A percentile compares a stretch with the other conserved stretches of the same genome.
phyloP scores from a whole-genome alignment of 176 grass and related monocot species.

The Oryza rufipogon region DNA sequence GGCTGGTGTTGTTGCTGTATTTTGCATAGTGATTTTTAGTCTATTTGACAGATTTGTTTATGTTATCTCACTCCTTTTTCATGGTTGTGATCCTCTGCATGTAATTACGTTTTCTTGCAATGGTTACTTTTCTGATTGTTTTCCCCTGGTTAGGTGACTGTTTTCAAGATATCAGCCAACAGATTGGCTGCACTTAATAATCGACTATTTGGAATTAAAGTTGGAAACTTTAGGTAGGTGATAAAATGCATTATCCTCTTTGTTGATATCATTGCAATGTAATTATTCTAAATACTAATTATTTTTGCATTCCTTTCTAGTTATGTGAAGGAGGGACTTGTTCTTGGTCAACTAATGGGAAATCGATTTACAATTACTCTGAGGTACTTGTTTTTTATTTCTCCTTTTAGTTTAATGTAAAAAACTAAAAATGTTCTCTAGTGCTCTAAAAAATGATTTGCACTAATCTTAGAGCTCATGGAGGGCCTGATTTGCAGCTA shows the following conservation, averaged over 20 bases:
- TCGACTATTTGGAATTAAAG: constrained; percentile 88
- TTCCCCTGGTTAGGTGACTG: constrained; percentile 67
- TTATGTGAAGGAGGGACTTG: constrained; percentile 92
- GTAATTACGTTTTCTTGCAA: constrained; percentile 6
- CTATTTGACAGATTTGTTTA: constrained; percentile 24
- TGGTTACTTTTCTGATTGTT: constrained; percentile 19
- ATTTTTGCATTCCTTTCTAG: constrained; percentile 47
- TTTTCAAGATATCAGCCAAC: constrained; percentile 87
- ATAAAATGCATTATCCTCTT: constrained; percentile 10
- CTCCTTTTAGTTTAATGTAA: neutral
- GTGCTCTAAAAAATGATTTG: neutral
- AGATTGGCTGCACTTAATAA: constrained; percentile 83
- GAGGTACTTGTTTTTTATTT: constrained; percentile 57
- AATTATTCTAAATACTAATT: constrained; percentile 6
- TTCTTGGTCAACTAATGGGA: constrained; percentile 88
- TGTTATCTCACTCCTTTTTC: constrained; percentile 5
- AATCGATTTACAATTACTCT: constrained; percentile 93
- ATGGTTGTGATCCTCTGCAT: neutral
- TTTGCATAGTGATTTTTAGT: constrained; percentile 11
- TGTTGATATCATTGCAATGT: constrained; percentile 23
- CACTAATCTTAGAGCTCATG: neutral
- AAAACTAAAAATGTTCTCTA: neutral
- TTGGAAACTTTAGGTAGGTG: constrained; percentile 88
- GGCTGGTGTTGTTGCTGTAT: neutral
- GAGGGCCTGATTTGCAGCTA: neutral